These are phyloP conservation scores for Erucastrum elatum DNA, from an alignment of 345 rosid genomes.

Conservation along the genomic window DNA sequence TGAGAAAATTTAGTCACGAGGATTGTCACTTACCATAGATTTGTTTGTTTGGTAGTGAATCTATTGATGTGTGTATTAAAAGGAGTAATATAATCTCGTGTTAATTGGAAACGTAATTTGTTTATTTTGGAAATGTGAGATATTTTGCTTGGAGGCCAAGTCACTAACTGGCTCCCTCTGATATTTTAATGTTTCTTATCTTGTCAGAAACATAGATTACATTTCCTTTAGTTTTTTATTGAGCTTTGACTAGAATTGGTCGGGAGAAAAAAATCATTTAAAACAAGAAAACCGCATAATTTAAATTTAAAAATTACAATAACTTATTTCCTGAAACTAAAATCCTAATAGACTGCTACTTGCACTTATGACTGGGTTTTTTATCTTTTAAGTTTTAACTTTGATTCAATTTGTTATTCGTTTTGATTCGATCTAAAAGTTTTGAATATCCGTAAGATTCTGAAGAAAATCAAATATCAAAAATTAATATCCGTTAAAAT, in stretches of 20 bases:
- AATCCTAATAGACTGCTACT: too few relatives aligned
- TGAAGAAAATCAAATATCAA: too few relatives aligned
- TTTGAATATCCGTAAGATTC: too few relatives aligned
- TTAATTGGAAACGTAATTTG: background rate
- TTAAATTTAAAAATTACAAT: background rate
- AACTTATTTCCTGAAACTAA: background rate
- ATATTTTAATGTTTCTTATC: background rate
- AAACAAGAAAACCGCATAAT: background rate
- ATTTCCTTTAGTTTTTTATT: background rate
- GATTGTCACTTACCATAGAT: conserved; percentile 8
- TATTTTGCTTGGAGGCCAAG: conserved; percentile 26
- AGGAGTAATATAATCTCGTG: background rate
- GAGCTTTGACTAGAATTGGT: conserved; percentile 13
- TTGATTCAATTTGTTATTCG: too few relatives aligned
- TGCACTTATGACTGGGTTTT: too few relatives aligned
- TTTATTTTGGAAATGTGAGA: background rate
- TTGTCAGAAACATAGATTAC: background rate
- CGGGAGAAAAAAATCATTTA: background rate
- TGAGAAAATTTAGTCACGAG: conserved; percentile 21
- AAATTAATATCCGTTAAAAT: too few relatives aligned
- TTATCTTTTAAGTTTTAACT: too few relatives aligned
- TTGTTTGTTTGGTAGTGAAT: background rate
- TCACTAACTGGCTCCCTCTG: background rate
- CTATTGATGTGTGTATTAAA: background rate
- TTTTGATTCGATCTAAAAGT: too few relatives aligned